Evolutionary conservation across 108 stramenopile species (phyloP), one percentile per base, ranked within the genome.

Genomic region (Cyclotella atomus): DNA sequence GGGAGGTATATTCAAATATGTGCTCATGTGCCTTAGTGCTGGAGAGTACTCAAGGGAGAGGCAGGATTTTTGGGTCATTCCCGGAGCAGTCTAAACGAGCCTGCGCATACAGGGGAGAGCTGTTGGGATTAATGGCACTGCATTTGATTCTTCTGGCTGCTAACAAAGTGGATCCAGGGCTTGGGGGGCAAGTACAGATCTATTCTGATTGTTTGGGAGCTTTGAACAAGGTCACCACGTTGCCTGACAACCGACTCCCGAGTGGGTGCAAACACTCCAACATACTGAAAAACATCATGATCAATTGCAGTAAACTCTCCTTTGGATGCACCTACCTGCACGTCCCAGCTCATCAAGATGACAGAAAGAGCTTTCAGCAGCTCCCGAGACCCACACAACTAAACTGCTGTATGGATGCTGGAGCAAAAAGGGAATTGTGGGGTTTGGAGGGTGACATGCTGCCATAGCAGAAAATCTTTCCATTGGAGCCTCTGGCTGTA

Each of bases 171-270:
- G 0, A 61, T 2, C 28, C 38, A 33, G 29, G 28, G 0, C 20
- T 69, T 9, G 3, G 0, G 1, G 76, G 76, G 0, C 16, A 5
- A 16, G 67, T 55, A 1, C 15, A 63, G n/a, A 64, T 77, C 16
- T 19, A 38, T 16, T 77, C 68, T 2, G 76, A 76, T 59, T 76
- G 66, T 34, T 17, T 60, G 0, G 76, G 76, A 1, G 68, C 68
- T 2, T 52, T 77, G 5, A 10, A 3, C 0, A 44, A 44, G 21
- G 47, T 55, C 0, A 6, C 46, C 9, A 4, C 45, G 12, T 28
- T 77, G 0, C 68, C 76, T 2, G 34, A 54, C 0, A 36, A 63
- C 21, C 17, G 61, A 16, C 52, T 77, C 14, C 76, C 49, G 14
- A 50, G 49, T 50, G 49, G 49, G 15, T 50, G 49, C n/a, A 50